Conservation (phyloP, 23 red algal species). For the Gracilaria domingensis region DNA sequence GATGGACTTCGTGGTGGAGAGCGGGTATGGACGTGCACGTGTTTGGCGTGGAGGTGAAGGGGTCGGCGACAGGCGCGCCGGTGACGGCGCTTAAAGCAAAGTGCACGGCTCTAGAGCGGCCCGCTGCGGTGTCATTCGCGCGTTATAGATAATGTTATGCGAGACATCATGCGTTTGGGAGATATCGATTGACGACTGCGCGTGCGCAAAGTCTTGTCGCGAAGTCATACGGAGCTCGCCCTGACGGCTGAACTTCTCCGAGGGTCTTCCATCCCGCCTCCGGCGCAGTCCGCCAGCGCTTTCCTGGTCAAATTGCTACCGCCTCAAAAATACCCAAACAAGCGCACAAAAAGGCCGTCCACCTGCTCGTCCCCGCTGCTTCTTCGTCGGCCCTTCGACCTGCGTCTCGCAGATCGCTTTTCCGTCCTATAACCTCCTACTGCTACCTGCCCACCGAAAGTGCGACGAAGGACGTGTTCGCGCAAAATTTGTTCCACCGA, state of each 20-base stretch:
- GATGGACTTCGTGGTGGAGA: conserved; percentile 1
- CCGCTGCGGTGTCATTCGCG: neutral
- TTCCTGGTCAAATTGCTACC: conserved; percentile 5
- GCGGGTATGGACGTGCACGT: neutral
- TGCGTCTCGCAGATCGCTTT: neutral
- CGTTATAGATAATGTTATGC: neutral
- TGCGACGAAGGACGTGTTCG: neutral
- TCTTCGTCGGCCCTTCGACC: neutral
- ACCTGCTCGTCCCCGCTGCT: neutral
- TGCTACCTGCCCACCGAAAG: neutral
- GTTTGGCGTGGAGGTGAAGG: neutral
- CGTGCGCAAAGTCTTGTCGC: neutral
- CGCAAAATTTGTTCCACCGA: neutral
- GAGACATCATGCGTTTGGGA: neutral
- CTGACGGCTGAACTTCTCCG: neutral
- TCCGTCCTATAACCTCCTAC: neutral
- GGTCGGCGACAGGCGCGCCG: neutral
- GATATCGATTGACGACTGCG: neutral
- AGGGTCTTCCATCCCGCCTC: neutral
- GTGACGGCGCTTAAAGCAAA: neutral
- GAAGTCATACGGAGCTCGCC: neutral
- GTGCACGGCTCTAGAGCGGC: neutral
- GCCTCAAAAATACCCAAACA: conserved; percentile 4
- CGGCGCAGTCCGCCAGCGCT: neutral
- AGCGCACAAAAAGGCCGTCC: neutral